phyloP scores from a whole-genome alignment of 768 basidiomycete species.

The Tulasnella sp. region DNA sequence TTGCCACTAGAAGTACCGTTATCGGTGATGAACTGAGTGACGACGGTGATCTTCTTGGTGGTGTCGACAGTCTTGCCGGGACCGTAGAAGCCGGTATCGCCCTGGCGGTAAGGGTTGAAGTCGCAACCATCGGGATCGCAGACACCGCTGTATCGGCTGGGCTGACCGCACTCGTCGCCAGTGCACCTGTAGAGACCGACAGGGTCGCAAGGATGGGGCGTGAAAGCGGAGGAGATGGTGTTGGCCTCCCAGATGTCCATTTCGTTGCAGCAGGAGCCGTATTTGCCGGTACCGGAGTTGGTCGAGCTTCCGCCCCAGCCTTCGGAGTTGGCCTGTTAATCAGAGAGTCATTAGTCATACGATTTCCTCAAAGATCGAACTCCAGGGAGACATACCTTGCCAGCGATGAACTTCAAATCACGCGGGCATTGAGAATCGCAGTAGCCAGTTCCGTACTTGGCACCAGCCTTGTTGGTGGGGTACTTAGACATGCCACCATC shows the following conservation, averaged over 20 bases:
- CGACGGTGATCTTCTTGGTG: constrained; percentile 56
- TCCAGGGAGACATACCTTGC: constrained; percentile 47
- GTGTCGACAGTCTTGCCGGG: constrained; percentile 56
- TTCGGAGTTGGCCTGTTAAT: constrained; percentile 51
- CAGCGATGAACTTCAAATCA: constrained; percentile 64
- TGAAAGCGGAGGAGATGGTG: constrained; percentile 54
- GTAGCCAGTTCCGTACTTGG: constrained; percentile 66
- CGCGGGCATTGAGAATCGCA: constrained; percentile 65
- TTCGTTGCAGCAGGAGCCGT: constrained; percentile 59
- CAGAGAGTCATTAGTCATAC: neutral
- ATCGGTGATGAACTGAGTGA: constrained; percentile 60
- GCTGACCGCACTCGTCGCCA: constrained; percentile 41
- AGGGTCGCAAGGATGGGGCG: constrained; percentile 56
- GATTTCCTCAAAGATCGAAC: neutral
- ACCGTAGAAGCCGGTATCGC: constrained; percentile 54
- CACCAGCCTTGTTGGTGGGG: constrained; percentile 58
- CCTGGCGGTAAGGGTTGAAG: constrained; percentile 66
- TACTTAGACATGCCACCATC: constrained; percentile 57
- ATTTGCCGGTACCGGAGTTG: constrained; percentile 54
- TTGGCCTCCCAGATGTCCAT: constrained; percentile 68
- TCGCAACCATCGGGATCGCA: constrained; percentile 65
- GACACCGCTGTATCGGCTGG: constrained; percentile 39
- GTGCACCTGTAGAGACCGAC: constrained; percentile 51
- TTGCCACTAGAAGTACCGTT: constrained; percentile 52
- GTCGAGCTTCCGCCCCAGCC: constrained; percentile 48